Conservation (phyloP, 768 basidiomycete species). For the Amanita inopinata region DNA sequence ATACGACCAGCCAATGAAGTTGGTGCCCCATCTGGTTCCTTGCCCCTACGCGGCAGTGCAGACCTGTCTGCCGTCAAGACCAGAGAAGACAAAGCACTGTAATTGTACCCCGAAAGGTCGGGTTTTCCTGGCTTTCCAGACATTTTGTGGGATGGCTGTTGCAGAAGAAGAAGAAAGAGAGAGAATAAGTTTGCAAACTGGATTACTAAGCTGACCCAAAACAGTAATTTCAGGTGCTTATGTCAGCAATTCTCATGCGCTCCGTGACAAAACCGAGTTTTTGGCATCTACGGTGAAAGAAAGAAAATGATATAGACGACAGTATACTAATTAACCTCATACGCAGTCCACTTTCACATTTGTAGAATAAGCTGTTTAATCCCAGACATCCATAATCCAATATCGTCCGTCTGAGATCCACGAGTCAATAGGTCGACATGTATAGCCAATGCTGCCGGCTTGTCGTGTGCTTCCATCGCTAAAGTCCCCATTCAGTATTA, state of each 20-base stretch:
- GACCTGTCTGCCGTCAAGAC: constrained; percentile 90
- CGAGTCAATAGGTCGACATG: constrained; percentile 81
- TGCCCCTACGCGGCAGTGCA: constrained; percentile 74
- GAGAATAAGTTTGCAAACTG: too few relatives aligned
- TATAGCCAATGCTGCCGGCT: constrained; percentile 65
- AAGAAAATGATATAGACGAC: too few relatives aligned
- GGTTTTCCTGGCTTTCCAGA: constrained; percentile 41
- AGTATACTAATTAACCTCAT: too few relatives aligned
- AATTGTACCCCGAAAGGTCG: constrained; percentile 90
- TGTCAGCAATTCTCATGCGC: too few relatives aligned
- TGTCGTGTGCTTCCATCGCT: constrained; percentile 82
- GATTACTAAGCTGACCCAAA: too few relatives aligned
- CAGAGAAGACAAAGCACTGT: constrained; percentile 88
- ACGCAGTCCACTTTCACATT: too few relatives aligned
- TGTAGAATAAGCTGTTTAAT: constrained; percentile 81
- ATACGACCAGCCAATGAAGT: constrained; percentile 90
- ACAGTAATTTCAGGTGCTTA: too few relatives aligned
- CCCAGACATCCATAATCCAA: constrained; percentile 81
- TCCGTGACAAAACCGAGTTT: too few relatives aligned
- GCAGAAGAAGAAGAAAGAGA: too few relatives aligned
- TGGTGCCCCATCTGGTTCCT: constrained; percentile 94
- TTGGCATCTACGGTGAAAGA: too few relatives aligned
- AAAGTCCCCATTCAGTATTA: constrained; percentile 6
- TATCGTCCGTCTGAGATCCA: constrained; percentile 74
- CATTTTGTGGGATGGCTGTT: constrained; percentile 15